These are phyloP conservation scores for Candida caryicola DNA, from an alignment of 805 yeast species.

Conservation along the genomic window DNA sequence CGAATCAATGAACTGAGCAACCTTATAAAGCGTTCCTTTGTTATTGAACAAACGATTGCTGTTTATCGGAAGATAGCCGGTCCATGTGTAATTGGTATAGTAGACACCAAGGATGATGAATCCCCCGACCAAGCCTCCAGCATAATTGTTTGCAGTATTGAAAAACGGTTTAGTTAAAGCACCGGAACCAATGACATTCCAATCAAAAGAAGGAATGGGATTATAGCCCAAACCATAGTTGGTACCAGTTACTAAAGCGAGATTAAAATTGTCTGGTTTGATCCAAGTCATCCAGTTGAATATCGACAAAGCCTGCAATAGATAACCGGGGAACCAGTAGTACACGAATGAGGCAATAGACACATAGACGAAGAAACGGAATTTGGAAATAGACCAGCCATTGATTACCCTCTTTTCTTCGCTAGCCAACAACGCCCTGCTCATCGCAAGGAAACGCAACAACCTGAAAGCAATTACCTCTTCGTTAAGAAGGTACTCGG, in stretches of 20 bases:
- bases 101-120: conserved; percentile 20
- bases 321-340: conserved; percentile 45
- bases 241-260: conserved; percentile 51
- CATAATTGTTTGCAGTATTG: conserved; percentile 5
- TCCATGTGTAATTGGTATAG: conserved; percentile 22
- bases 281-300: conserved; percentile 63
- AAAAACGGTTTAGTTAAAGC: conserved; percentile 1
- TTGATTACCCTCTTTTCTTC: conserved; percentile 27
- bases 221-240: conserved; percentile 18
- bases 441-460: conserved; percentile 30
- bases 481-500: too few relatives aligned
- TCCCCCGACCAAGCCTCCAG: conserved; percentile 19
- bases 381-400: conserved; percentile 31
- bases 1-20: neutral
- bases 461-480: too few relatives aligned
- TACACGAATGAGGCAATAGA: conserved; percentile 18
- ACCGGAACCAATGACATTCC: neutral
- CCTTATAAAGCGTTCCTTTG: conserved; percentile 6
- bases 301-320: conserved; percentile 39
- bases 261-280: conserved; percentile 46
- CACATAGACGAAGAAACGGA: conserved; percentile 20
- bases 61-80: conserved; percentile 21
- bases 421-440: conserved; percentile 26
- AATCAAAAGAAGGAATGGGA: conserved; percentile 6
- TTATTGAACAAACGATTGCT: conserved; percentile 8